These are phyloP conservation scores for Cochlearia excelsa DNA, from an alignment of 345 rosid genomes.

Conservation along the genomic window DNA sequence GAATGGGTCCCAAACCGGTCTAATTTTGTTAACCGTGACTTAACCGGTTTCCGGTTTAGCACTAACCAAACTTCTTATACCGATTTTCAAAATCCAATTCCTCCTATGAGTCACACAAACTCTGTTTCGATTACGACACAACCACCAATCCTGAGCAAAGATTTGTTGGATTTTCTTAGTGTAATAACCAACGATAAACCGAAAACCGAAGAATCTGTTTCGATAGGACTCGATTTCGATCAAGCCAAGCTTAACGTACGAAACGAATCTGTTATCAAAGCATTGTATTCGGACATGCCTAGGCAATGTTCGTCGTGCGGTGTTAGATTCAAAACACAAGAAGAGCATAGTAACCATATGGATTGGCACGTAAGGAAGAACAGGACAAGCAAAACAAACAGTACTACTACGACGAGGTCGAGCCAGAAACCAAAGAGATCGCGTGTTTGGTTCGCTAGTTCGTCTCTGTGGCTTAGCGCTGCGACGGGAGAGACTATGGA, in stretches of 20 bases:
- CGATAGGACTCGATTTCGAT: slow-evolving; percentile 28
- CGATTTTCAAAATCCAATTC: neutral
- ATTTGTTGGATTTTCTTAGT: slow-evolving; percentile 7
- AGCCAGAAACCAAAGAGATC: slow-evolving; percentile 9
- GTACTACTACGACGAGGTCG: neutral
- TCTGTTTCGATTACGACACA: slow-evolving; percentile 8
- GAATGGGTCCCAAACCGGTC: slow-evolving; percentile 28
- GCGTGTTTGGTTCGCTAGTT: slow-evolving; percentile 26
- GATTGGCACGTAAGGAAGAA: slow-evolving; percentile 50
- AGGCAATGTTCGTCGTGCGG: slow-evolving; percentile 45
- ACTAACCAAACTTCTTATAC: neutral
- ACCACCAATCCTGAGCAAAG: slow-evolving; percentile 20
- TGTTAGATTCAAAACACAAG: slow-evolving; percentile 36
- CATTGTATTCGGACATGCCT: slow-evolving; percentile 40
- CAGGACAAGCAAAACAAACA: neutral
- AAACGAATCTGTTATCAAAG: slow-evolving; percentile 32
- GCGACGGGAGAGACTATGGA: neutral
- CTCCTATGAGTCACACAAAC: neutral
- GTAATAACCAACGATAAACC: neutral
- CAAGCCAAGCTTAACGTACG: slow-evolving; percentile 24
- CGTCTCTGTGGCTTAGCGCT: slow-evolving; percentile 25
- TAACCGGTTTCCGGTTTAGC: slow-evolving; percentile 13
- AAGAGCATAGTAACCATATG: slow-evolving; percentile 45
- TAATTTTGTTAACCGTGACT: neutral
- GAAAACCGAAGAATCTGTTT: neutral